Evolutionary conservation across 2,329 filamentous ascomycete genomes (phyloP).

Genomic region (Fusarium secorum): DNA sequence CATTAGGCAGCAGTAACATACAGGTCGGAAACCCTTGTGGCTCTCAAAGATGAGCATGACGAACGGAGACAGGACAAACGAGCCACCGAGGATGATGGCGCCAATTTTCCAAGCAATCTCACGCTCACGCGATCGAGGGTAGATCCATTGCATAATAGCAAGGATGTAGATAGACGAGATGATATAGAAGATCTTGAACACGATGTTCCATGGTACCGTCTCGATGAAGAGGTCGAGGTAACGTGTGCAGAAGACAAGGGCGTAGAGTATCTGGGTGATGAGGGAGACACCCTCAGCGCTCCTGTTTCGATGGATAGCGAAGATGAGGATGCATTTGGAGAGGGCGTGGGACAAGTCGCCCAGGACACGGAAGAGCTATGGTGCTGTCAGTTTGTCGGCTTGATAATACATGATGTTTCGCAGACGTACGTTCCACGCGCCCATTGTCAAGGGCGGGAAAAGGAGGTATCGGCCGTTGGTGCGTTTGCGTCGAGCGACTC

Average conservation of each 20-base stretch:
- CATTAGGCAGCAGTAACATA: constrained; percentile 46
- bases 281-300: constrained; percentile 92
- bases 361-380: constrained; percentile 74
- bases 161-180: constrained; percentile 85
- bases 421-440: constrained; percentile 51
- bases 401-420: background rate
- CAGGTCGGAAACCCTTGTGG: constrained; percentile 59
- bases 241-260: constrained; percentile 82
- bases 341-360: constrained; percentile 85
- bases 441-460: constrained; percentile 45
- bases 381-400: constrained; percentile 6
- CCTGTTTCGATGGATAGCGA: constrained; percentile 85
- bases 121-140: constrained; percentile 84
- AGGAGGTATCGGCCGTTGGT: constrained; percentile 23
- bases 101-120: constrained; percentile 96
- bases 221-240: constrained; percentile 83
- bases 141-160: constrained; percentile 85
- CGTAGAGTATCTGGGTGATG: constrained; percentile 89
- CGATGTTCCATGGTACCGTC: constrained; percentile 70
- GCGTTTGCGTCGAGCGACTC: constrained; percentile 1
- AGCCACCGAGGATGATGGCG: constrained; percentile 70
- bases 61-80: constrained; percentile 74
- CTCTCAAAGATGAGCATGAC: constrained; percentile 72
- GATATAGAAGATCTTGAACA: constrained; percentile 92
- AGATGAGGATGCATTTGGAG: constrained; percentile 90